A percentile compares a stretch with the other conserved stretches of the same genome.
Evolutionary conservation across 495 filamentous ascomycete species (phyloP).

Genomic region (Bryoglossum gracile): DNA sequence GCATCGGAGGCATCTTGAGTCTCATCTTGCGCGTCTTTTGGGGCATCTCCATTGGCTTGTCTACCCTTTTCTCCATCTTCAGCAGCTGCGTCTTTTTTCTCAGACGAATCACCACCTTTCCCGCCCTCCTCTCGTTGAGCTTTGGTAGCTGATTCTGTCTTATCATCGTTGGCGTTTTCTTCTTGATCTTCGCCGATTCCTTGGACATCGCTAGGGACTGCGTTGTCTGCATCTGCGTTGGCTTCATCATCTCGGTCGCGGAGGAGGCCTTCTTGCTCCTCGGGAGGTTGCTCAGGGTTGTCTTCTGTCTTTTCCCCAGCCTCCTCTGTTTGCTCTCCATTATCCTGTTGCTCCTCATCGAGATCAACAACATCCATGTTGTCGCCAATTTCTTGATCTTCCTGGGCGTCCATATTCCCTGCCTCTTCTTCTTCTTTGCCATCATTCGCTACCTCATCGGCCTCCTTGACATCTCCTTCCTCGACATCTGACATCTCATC

Average conservation of each 20-base stretch:
- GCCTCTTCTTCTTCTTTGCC: slow-evolving; percentile 29
- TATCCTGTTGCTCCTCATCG: slow-evolving; percentile 24
- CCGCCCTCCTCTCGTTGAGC: slow-evolving; percentile 42
- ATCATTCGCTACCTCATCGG: slow-evolving; percentile 28
- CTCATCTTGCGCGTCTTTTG: slow-evolving; percentile 40
- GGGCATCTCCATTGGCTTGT: slow-evolving; percentile 43
- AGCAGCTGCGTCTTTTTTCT: slow-evolving; percentile 42
- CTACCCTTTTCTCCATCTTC: slow-evolving; percentile 40
- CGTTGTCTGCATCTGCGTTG: slow-evolving; percentile 54
- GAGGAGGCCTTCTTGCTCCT: slow-evolving; percentile 38
- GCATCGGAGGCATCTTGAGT: slow-evolving; percentile 36
- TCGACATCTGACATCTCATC: slow-evolving; percentile 34
- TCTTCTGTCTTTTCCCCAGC: slow-evolving; percentile 33
- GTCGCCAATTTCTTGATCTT: slow-evolving; percentile 28
- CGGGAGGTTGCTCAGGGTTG: slow-evolving; percentile 35
- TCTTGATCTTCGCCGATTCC: slow-evolving; percentile 47
- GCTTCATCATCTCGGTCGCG: slow-evolving; percentile 37
- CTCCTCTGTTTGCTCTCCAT: slow-evolving; percentile 24
- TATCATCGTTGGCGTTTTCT: slow-evolving; percentile 41
- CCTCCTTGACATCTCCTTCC: slow-evolving; percentile 28
- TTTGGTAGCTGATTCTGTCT: slow-evolving; percentile 35
- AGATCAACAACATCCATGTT: slow-evolving; percentile 29
- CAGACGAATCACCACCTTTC: slow-evolving; percentile 38
- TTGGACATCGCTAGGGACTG: slow-evolving; percentile 58
- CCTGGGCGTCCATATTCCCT: slow-evolving; percentile 30